phyloP scores from a whole-genome alignment of 2,329 filamentous ascomycete species.

The Neofusicoccum kwambonambiense region DNA sequence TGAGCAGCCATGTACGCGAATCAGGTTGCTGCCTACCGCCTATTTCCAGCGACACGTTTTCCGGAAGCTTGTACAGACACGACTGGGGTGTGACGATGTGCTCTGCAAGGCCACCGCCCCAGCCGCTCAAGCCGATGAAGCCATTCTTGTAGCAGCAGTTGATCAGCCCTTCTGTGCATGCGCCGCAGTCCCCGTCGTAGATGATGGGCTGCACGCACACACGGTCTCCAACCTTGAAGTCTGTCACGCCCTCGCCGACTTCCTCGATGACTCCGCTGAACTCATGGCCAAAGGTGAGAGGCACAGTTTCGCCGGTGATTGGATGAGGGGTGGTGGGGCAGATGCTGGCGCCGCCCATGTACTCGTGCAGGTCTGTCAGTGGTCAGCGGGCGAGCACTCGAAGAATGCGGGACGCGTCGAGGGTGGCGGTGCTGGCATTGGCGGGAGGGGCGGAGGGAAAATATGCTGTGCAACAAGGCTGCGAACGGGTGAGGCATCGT shows the following conservation, averaged over 20 bases:
- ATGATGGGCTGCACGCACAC: constrained; percentile 55
- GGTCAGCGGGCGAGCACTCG: background rate
- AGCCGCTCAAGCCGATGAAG: constrained; percentile 54
- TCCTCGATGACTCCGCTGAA: constrained; percentile 54
- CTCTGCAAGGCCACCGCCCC: constrained; percentile 54
- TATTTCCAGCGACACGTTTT: constrained; percentile 52
- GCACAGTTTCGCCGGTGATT: constrained; percentile 52
- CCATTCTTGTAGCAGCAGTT: constrained; percentile 57
- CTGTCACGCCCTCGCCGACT: constrained; percentile 49
- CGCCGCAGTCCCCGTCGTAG: constrained; percentile 53
- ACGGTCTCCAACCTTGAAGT: constrained; percentile 49
- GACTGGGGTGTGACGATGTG: constrained; percentile 51
- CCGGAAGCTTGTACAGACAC: constrained; percentile 48
- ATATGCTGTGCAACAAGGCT: background rate
- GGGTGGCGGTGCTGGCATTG: background rate
- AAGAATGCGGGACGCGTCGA: background rate
- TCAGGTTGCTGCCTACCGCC: constrained; percentile 32
- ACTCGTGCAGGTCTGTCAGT: constrained; percentile 46
- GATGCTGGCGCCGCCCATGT: constrained; percentile 47
- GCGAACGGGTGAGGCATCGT: background rate
- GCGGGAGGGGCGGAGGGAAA: background rate
- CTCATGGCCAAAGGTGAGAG: constrained; percentile 55
- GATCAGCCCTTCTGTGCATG: constrained; percentile 52
- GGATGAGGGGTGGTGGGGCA: constrained; percentile 55
- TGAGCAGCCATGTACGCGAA: background rate